Evolutionary conservation across 768 basidiomycete genomes (phyloP).

Genomic region (Serendipita sp.): DNA sequence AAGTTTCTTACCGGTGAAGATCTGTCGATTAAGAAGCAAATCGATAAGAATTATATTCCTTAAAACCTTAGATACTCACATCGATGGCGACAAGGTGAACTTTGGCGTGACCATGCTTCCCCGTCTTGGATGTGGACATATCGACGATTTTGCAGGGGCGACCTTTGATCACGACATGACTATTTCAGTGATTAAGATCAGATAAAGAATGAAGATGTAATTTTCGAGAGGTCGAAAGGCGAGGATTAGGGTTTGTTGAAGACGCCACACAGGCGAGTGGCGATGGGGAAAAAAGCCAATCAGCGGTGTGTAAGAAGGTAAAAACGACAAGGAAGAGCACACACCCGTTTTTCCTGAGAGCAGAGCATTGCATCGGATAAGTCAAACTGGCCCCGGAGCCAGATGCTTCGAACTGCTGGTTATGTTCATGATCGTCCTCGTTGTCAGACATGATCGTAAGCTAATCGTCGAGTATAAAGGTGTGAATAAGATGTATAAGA

Average conservation of each 20-base stretch:
- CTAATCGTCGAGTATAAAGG: neutral
- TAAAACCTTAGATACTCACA: constrained; percentile 34
- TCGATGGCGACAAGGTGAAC: constrained; percentile 95
- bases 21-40: constrained; percentile 31
- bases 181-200: neutral
- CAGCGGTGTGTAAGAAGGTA: neutral
- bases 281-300: neutral
- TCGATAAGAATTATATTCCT: constrained; percentile 12
- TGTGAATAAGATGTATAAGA: neutral
- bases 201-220: constrained; percentile 29
- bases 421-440: constrained; percentile 31
- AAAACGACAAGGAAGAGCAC: neutral
- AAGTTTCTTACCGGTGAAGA: constrained; percentile 97
- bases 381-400: constrained; percentile 58
- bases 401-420: neutral
- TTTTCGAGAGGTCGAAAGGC: constrained; percentile 36
- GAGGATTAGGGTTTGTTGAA: neutral
- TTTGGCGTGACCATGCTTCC: constrained; percentile 99
- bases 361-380: constrained; percentile 90
- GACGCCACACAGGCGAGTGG: neutral
- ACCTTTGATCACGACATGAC: constrained; percentile 85
- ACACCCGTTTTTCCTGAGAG: constrained; percentile 44
- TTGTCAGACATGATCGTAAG: constrained; percentile 28
- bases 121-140: constrained; percentile 99
- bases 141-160: constrained; percentile 98